Base-by-base conservation (phyloP, 1,284 basidiomycete species). In the Rhodotorula sp. region DNA sequence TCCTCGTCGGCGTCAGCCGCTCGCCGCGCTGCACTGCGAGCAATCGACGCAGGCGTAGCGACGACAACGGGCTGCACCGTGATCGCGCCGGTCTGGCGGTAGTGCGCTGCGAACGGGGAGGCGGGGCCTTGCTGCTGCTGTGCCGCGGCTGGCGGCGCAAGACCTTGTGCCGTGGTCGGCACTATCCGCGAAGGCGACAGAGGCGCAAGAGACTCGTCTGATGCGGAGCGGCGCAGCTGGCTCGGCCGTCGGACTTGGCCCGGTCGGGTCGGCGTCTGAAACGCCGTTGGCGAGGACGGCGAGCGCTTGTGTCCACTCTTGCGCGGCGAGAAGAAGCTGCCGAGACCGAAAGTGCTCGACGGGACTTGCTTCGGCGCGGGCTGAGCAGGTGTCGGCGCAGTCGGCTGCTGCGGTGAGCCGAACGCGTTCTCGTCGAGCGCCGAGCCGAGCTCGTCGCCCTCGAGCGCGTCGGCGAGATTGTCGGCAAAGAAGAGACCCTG, bases 401-500 rank as follows among this genome's bases (percentile, higher is more conserved):
- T 27, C 42, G 49, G 42, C 23, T 25, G 25, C 53, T 3, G 61
- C 17, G 25, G 27, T 10, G 14, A 53, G 21, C 50, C 60, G 45
- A 60, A 64, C 17, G 77, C 44, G 89, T 81, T 71, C 91, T 90
- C 65, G 92, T 82, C 50, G 55, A 86, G 86, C 16, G 46, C 58
- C 12, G 27, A 45, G 16, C 45, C 61, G 12, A 84, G 59, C 85
- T 90, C 75, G 44, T 66, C 58, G 21, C 78, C 57, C 10, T 76
- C 74, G n/a, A 98, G 84, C 3, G 94, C 95, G 78, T 97, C 96
- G 25, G 89, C 91, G 46, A 97, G 83, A 79, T 96, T 95, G 81
- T 97, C 95, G 2, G 91, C 91, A 81, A 96, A 97, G 41, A 97
- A 83, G 25, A 99, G 84, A 4, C 95, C 94, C 79, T 91, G 90